Base-by-base conservation (phyloP, 176 grass and related monocot species). In the Tuctoria greenei region DNA sequence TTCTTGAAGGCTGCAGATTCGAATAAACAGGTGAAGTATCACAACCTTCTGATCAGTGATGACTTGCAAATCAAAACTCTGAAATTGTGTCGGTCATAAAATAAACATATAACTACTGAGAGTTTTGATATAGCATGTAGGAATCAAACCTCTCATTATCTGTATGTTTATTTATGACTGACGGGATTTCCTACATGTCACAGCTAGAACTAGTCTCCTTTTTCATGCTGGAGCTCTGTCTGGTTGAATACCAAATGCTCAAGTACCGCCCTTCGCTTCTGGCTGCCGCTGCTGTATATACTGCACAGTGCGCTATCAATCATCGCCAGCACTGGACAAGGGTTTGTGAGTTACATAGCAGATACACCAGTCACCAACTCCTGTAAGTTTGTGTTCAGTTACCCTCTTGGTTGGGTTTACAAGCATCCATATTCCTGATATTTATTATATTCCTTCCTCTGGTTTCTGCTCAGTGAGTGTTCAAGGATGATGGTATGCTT, bases 191-290 rank as follows among this genome's bases (percentile, higher is more conserved):
- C n/a, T 64, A 75, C 50, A 69, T 84, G 17, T 58, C 56, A 74
- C 85, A 99, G 95, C 83, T 92, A 64, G 85, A 92, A 52, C 73
- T 92, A 13, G 69, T 90, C 41, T 95, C 91, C 8, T 99, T 90
- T 72, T 99, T 95, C 84, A 78, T 95, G 35, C 54, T 95, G 16
- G 89, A 99, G 85, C 89, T 99, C 34, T 88, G 81, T 61, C 72
- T 99, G 25, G 89, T 92, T 35, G 95, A 90, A 51, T 92, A 90
- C 37, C 70, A 92, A 47, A 99, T 95, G 91, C 86, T 99, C 55
- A 86, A 82, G 57, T 99, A 86, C 71, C 66, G 10, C 24, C 87
- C 95, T 65, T 95, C 87, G 3, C 85, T 92, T 71, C 85, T 99
- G 24, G 92, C 91, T 38, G 95, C 95, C 9, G 89, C 92, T 69